Percentiles rank a stretch among this genome's conserved stretches.
These are phyloP conservation scores for Limonium bicolor DNA, from an alignment of 148 eudicot species.

Conservation along the genomic window DNA sequence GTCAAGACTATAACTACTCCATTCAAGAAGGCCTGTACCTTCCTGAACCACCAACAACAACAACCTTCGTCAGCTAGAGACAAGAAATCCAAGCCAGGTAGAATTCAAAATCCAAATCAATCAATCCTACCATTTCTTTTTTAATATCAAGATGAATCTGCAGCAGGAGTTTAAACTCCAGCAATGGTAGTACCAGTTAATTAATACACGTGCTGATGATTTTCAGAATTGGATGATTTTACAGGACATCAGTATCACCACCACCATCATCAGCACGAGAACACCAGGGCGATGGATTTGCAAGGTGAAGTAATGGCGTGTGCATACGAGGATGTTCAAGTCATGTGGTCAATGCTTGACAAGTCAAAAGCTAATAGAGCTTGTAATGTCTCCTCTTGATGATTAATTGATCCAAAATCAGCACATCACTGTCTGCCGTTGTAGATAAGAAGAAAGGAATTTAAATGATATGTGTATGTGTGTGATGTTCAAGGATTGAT, in stretches of 20 bases:
- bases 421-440: no score
- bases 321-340: conserved; percentile 73
- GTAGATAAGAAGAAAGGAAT: no score
- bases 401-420: no score
- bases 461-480: no score
- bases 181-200: no score
- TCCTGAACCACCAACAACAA: conserved; percentile 34
- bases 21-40: conserved; percentile 64
- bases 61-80: conserved; percentile 9
- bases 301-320: conserved; percentile 92
- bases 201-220: background rate
- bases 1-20: conserved; percentile 60
- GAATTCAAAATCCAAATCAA: background rate
- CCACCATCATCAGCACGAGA: no score
- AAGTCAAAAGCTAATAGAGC: conserved; percentile 45
- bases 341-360: conserved; percentile 87
- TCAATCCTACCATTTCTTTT: background rate
- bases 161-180: no score
- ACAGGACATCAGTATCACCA: conserved; percentile 34
- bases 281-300: conserved; percentile 38
- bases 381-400: conserved; percentile 23
- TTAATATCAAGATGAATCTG: background rate
- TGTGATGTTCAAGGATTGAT: no score
- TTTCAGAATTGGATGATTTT: background rate
- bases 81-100: conserved; percentile 40